phyloP scores from a whole-genome alignment of 805 yeast species.

The Wickerhamiella allomyrinae region DNA sequence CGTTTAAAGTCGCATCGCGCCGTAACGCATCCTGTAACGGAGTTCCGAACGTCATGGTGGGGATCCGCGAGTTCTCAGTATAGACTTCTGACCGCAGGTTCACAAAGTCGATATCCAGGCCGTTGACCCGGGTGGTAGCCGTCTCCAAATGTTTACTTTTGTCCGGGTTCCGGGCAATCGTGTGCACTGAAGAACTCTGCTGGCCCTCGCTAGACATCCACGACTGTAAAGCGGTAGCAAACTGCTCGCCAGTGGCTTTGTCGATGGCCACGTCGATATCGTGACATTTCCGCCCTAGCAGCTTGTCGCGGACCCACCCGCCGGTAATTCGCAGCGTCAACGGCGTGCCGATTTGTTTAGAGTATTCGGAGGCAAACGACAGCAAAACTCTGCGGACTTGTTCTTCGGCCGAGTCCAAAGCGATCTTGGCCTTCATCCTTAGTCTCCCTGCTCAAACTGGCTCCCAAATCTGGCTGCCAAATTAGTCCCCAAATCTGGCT shows the following conservation, averaged over 20 bases:
- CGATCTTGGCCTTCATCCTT: slow-evolving; percentile 10
- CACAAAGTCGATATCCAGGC: slow-evolving; percentile 84
- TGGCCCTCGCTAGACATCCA: slow-evolving; percentile 27
- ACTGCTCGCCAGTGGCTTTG: slow-evolving; percentile 67
- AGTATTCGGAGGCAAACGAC: slow-evolving; percentile 20
- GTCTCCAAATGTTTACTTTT: slow-evolving; percentile 94
- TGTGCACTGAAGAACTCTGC: slow-evolving; percentile 39
- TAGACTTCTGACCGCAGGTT: slow-evolving; percentile 80
- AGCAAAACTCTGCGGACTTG: slow-evolving; percentile 22
- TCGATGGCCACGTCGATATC: slow-evolving; percentile 91
- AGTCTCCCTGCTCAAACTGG: background rate
- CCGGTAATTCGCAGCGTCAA: slow-evolving; percentile 74
- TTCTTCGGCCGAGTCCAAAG: slow-evolving; percentile 21
- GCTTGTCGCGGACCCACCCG: slow-evolving; percentile 96
- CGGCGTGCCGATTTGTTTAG: slow-evolving; percentile 10
- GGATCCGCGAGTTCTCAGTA: slow-evolving; percentile 74
- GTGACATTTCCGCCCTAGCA: slow-evolving; percentile 63
- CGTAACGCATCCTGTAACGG: slow-evolving; percentile 83
- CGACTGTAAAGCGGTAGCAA: slow-evolving; percentile 51
- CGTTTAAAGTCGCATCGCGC: slow-evolving; percentile 91
- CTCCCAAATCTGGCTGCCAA: background rate
- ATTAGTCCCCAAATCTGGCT: background rate
- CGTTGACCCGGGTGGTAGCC: slow-evolving; percentile 77
- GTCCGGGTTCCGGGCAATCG: slow-evolving; percentile 84
- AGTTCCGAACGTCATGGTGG: slow-evolving; percentile 68